A percentile compares a stretch with the other conserved stretches of the same genome.
These are phyloP conservation scores for Hippophae rhamnoides DNA, from an alignment of 306 rosid species.

Conservation along the genomic window DNA sequence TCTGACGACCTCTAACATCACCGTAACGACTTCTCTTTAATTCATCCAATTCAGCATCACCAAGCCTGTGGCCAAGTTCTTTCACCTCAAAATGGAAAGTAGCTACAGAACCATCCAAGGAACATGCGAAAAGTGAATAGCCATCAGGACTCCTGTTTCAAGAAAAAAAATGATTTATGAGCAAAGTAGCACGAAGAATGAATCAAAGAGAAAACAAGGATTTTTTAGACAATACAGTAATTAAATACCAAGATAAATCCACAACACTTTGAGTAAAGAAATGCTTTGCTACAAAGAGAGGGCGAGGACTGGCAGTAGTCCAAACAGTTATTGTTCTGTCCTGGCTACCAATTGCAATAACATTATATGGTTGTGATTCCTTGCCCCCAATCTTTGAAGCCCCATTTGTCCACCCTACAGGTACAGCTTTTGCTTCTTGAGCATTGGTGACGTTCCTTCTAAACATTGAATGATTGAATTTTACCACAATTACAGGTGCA, in stretches of 20 bases:
- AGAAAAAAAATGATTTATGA: slow-evolving; percentile 15
- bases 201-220: slow-evolving; percentile 3
- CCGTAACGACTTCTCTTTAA: slow-evolving; percentile 87
- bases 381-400: slow-evolving; percentile 66
- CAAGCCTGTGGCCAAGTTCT: slow-evolving; percentile 83
- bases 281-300: slow-evolving; percentile 98
- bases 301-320: slow-evolving; percentile 98
- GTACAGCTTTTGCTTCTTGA: slow-evolving; percentile 62
- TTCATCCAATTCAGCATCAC: slow-evolving; percentile 77
- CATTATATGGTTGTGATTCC: slow-evolving; percentile 84
- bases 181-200: slow-evolving; percentile 3
- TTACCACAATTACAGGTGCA: slow-evolving; percentile 93
- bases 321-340: slow-evolving; percentile 94
- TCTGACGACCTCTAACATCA: slow-evolving; percentile 77
- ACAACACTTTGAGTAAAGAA: slow-evolving; percentile 94
- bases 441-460: slow-evolving; percentile 50
- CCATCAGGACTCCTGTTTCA: slow-evolving; percentile 96
- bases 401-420: slow-evolving; percentile 87
- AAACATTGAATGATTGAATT: slow-evolving; percentile 95
- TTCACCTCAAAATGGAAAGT: slow-evolving; percentile 79
- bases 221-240: slow-evolving; percentile 1
- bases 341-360: slow-evolving; percentile 98
- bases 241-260: slow-evolving; percentile 86
- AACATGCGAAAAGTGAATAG: slow-evolving; percentile 88
- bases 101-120: slow-evolving; percentile 93